These are phyloP conservation scores for Tubosaeta brunneosetosa DNA, from an alignment of 768 basidiomycete species.

Conservation along the genomic window DNA sequence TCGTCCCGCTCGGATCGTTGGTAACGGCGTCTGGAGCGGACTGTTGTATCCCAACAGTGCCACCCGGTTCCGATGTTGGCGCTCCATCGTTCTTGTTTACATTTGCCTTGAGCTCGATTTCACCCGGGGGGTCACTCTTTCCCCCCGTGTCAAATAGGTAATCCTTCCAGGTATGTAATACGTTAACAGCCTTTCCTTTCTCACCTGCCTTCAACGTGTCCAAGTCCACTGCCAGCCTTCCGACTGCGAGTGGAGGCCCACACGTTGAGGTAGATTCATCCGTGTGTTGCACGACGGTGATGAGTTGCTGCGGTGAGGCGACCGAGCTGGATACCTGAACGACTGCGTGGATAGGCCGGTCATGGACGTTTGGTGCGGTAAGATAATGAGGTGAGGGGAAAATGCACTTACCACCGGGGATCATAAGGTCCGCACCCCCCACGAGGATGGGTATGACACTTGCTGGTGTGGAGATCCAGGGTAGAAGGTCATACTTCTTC, in stretches of 20 bases:
- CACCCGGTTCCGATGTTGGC: constrained; percentile 7
- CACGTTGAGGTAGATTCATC: constrained; percentile 24
- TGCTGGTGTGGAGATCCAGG: constrained; percentile 65
- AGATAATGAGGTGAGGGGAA: not conserved
- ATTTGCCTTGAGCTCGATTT: constrained; percentile 24
- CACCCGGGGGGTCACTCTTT: constrained; percentile 54
- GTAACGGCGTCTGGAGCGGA: constrained; percentile 7
- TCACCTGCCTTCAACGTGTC: constrained; percentile 43
- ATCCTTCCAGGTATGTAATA: constrained; percentile 77
- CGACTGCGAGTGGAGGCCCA: constrained; percentile 65
- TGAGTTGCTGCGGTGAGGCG: constrained; percentile 48
- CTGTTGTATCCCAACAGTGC: constrained; percentile 3
- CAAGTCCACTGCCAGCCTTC: constrained; percentile 58
- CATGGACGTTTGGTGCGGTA: not conserved
- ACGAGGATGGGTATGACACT: constrained; percentile 67
- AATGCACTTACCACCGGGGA: constrained; percentile 65
- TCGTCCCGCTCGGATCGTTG: constrained; percentile 20
- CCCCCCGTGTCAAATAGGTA: constrained; percentile 67
- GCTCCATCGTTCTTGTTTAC: constrained; percentile 7
- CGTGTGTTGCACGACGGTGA: constrained; percentile 54
- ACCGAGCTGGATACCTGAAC: constrained; percentile 43
- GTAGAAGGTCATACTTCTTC: constrained; percentile 66
- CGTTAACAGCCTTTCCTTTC: constrained; percentile 75
- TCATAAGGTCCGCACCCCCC: constrained; percentile 86
- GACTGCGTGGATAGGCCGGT: constrained; percentile 37